Base-by-base conservation (phyloP, 2,329 filamentous ascomycete species). In the Arthrobotrys pseudoclavata region DNA sequence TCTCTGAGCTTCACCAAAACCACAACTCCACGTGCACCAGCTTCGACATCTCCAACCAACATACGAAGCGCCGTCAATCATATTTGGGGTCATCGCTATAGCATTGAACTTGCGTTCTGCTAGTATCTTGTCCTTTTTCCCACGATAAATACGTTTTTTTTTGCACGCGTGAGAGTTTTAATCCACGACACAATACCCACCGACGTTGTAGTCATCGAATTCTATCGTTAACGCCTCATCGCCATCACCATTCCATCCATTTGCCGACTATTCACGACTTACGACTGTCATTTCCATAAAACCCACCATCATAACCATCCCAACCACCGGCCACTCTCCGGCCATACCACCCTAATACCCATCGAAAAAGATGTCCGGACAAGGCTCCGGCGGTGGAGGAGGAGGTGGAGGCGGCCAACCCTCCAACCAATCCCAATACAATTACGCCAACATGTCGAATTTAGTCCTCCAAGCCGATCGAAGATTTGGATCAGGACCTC, bases 391-490 rank as follows among this genome's bases (percentile, higher is more conserved):
- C 22, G 62, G 61, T 22, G 61, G 61, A 10, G 61, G 50, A 29
- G 50, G 50, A 84, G 92, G 91, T 74, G 80, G 80, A 84, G 87
- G 89, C 84, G 87, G 91, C 83, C 89, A 89, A 60, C 72, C 72
- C 12, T 50, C 48, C 85, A 90, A 96, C 91, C 92, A 97, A 83
- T 94, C 93, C 85, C 94, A 97, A 86, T 97, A 97, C 89, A 97
- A 97, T 86, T 97, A 97, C 89, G 94, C 94, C 90, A 94, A 93
- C 85, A 98, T 99, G 96, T 99, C 96, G 86, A 99, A 99, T 90
- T 91, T 99, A 93, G 96, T 99, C 84, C 93, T 99, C 89, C 96
- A 99, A 92, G 94, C 94, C 86, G 96, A 99, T 87, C 91, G 94
- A 86, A 91, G 96, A 82, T 98, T 99, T 84, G 91, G 97, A 82